Conservation (phyloP, 768 basidiomycete genomes). For the Cubamyces sp. region DNA sequence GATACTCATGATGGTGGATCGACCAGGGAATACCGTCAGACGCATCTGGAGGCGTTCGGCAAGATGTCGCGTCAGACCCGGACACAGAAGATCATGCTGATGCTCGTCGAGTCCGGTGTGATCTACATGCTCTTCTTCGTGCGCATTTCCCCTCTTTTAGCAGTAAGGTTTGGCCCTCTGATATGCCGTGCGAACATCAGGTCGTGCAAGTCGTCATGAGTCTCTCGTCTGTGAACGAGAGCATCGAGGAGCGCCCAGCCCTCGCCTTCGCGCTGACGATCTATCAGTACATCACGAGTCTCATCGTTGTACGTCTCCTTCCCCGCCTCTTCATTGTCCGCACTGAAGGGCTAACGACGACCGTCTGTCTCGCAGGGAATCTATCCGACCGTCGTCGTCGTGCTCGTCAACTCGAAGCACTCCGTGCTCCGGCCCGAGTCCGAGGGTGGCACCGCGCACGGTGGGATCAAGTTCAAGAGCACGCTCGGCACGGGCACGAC, state of each 20-base stretch:
- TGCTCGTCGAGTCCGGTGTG: constrained; percentile 31
- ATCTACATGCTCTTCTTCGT: constrained; percentile 33
- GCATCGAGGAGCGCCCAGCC: constrained; percentile 3
- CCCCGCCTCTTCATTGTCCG: too few species aligned
- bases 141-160: not conserved
- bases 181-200: not conserved
- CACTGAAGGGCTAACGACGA: too few species aligned
- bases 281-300: constrained; percentile 23
- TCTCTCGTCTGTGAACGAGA: constrained; percentile 13
- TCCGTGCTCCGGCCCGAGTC: not conserved
- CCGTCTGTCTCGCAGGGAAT: constrained; percentile 20
- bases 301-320: constrained; percentile 27
- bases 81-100: constrained; percentile 22
- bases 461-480: constrained; percentile 1
- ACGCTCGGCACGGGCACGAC: not conserved
- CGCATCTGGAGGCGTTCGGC: constrained; percentile 4
- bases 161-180: too few species aligned
- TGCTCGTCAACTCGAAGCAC: constrained; percentile 27
- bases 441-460: not conserved
- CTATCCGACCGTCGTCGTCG: constrained; percentile 29
- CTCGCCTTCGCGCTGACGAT: constrained; percentile 25
- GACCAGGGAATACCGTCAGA: constrained; percentile 7
- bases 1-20: too few species aligned
- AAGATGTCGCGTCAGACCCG: constrained; percentile 16
- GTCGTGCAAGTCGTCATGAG: constrained; percentile 8